These are phyloP conservation scores for Talaromyces proteolyticus DNA, from an alignment of 495 filamentous ascomycete genomes.

Conservation along the genomic window DNA sequence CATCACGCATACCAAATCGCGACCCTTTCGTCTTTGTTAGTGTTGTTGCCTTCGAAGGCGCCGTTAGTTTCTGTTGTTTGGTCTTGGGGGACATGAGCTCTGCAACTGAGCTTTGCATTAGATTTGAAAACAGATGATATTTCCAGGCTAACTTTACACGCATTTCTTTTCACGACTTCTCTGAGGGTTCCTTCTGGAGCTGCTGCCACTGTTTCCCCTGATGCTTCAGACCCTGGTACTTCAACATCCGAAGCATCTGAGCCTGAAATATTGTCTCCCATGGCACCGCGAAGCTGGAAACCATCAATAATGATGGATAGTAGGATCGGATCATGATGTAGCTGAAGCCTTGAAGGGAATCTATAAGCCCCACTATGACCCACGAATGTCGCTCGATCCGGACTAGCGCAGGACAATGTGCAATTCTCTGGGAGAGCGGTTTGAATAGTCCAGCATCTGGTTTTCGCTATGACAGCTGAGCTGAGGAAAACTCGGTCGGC, in stretches of 20 bases:
- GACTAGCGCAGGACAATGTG: constrained; percentile 30
- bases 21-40: constrained; percentile 14
- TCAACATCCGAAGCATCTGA: constrained; percentile 1
- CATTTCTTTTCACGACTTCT: constrained; percentile 33
- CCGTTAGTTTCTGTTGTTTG: constrained; percentile 35
- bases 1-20: constrained; percentile 46
- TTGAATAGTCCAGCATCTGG: background rate
- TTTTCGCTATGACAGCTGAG: background rate
- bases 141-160: constrained; percentile 22
- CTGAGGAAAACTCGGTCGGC: background rate
- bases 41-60: constrained; percentile 19
- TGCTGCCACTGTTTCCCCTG: background rate
- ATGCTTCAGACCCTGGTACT: constrained; percentile 1
- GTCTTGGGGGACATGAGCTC: constrained; percentile 62
- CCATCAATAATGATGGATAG: background rate
- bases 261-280: background rate
- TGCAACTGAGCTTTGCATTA: constrained; percentile 40
- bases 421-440: background rate
- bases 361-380: background rate
- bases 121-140: background rate
- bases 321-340: background rate
- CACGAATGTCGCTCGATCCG: constrained; percentile 7
- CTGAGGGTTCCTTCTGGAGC: background rate
- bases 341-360: background rate
- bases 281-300: background rate